Evolutionary conservation across 768 basidiomycete genomes (phyloP), one percentile per base, ranked within the genome.

Genomic region (Pholiota conissans): DNA sequence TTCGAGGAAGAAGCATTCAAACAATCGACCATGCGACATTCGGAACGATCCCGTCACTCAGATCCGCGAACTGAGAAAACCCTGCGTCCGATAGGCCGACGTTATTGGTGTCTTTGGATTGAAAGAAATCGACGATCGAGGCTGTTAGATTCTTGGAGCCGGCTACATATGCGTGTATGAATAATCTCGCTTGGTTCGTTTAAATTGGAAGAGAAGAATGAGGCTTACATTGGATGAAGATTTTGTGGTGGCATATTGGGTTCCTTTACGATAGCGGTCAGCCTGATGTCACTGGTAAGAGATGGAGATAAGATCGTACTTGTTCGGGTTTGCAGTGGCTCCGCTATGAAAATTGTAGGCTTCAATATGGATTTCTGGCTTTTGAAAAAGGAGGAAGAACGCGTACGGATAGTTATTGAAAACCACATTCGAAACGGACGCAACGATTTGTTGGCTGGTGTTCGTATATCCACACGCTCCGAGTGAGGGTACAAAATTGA

Each of bases 401-500:
- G 61, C 73, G 54, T 59, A 76, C 75, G 74, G 74, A 57, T 64
- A 76, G 10, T 54, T 55, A 47, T 68, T 67, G 65, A 75, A 79
- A 28, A 75, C 61, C 2, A 40, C 27, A 7, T 35, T 46, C 1
- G 76, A 74, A 18, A 77, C 75, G 0, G 76, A 75, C 5, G 71
- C 76, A 32, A 77, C 73, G 37, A 63, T 48, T 54, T 77, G 71
- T 14, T 62, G 28, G 35, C 56, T 66, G 3, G 63, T 70, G 63
- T 76, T 77, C 16, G 70, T 72, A 60, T 69, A 68, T 8, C 75
- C 76, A 51, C 76, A 78, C 0, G 76, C 75, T 18, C 76, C 76
- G 28, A 73, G 67, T 16, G 69, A 73, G 16, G 74, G 71, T 3
- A 48, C 59, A 61, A 75, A 76, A 34, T 64, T 61, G 65, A 73